Percentiles rank a stretch among this genome's conserved stretches.
phyloP scores from a whole-genome alignment of 1,139 yeast genomes.

The Chernovozyma aurita region DNA sequence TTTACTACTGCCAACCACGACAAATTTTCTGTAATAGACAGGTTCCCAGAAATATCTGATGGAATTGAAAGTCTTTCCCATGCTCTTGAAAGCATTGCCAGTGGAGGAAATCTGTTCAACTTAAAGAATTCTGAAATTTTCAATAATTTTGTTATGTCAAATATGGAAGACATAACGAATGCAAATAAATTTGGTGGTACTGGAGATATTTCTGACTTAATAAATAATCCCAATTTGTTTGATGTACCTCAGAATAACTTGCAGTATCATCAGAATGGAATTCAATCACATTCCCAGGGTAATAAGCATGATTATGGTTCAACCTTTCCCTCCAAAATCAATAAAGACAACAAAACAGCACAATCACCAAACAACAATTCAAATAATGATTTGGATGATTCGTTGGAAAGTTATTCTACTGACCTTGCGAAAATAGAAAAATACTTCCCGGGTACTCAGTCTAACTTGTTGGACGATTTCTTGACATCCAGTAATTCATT shows the following conservation, averaged over 20 bases:
- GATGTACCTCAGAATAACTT: neutral
- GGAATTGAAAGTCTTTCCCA: slow-evolving; percentile 27
- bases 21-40: slow-evolving; percentile 6
- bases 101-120: slow-evolving; percentile 24
- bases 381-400: neutral
- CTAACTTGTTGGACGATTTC: slow-evolving; percentile 10
- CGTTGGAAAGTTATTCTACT: slow-evolving; percentile 3
- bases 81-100: slow-evolving; percentile 26
- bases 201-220: slow-evolving; percentile 27
- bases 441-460: slow-evolving; percentile 1
- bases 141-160: slow-evolving; percentile 19
- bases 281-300: neutral
- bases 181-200: neutral
- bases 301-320: neutral
- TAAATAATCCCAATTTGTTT: slow-evolving; percentile 39
- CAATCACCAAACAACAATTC: neutral
- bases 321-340: neutral
- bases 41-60: slow-evolving; percentile 15
- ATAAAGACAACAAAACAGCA: neutral
- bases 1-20: neutral
- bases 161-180: slow-evolving; percentile 4
- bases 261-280: neutral
- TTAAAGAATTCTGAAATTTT: slow-evolving; percentile 27
- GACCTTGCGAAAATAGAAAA: slow-evolving; percentile 4
- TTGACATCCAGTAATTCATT: slow-evolving; percentile 5